phyloP scores from a whole-genome alignment of 78 protist species.

The Tieghemostelium lacteum region DNA sequence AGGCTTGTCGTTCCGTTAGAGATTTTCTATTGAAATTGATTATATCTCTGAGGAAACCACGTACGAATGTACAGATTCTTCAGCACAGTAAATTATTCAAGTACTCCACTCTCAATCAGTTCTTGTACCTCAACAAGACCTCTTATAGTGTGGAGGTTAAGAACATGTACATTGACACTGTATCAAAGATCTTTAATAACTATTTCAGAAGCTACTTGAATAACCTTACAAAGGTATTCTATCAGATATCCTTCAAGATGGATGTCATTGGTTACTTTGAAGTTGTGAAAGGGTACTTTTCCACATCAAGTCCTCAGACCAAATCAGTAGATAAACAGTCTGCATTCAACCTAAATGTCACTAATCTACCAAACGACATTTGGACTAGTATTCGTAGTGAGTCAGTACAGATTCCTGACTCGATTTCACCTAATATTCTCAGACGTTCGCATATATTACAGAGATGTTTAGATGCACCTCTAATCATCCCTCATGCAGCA shows the following conservation, averaged over 20 bases:
- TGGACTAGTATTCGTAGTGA: slow-evolving; percentile 71
- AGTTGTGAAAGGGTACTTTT: slow-evolving; percentile 45
- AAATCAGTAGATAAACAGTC: slow-evolving; percentile 31
- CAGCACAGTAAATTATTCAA: slow-evolving; percentile 64
- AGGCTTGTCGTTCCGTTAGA: slow-evolving; percentile 54
- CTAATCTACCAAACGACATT: slow-evolving; percentile 63
- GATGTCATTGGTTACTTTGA: slow-evolving; percentile 57
- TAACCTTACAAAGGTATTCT: slow-evolving; percentile 40
- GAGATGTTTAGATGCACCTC: slow-evolving; percentile 63
- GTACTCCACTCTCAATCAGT: slow-evolving; percentile 43
- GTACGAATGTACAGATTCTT: slow-evolving; percentile 55
- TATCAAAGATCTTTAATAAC: slow-evolving; percentile 33
- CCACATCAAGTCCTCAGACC: neutral
- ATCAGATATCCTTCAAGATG: slow-evolving; percentile 30
- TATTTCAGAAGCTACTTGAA: slow-evolving; percentile 47
- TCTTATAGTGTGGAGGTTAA: slow-evolving; percentile 47
- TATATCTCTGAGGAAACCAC: slow-evolving; percentile 59
- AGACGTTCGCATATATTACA: slow-evolving; percentile 26
- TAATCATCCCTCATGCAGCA: slow-evolving; percentile 72
- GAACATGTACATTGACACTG: slow-evolving; percentile 42
- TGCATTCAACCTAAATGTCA: slow-evolving; percentile 57
- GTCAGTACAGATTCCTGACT: slow-evolving; percentile 25
- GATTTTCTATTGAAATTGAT: slow-evolving; percentile 46
- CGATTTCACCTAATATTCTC: slow-evolving; percentile 1
- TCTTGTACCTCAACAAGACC: slow-evolving; percentile 46